phyloP scores from a whole-genome alignment of 495 filamentous ascomycete species.

The Aspergillus campestris region DNA sequence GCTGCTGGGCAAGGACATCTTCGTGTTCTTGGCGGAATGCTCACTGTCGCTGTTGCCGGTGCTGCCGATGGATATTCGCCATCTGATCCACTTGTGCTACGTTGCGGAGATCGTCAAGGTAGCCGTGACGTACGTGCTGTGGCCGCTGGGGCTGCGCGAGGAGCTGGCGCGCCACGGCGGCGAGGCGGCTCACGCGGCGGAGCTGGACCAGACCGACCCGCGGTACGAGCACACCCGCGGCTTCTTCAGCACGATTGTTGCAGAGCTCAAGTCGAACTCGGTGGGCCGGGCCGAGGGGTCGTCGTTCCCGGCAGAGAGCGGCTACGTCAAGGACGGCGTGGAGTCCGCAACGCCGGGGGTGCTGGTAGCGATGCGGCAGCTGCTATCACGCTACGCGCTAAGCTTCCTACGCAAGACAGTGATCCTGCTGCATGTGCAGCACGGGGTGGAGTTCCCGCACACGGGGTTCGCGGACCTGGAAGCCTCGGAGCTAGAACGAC shows the following conservation, averaged over 20 bases:
- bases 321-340: conserved; percentile 38
- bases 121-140: conserved; percentile 36
- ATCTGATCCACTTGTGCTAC: conserved; percentile 83
- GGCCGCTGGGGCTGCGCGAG: conserved; percentile 34
- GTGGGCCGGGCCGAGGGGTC: conserved; percentile 35
- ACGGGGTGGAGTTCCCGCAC: conserved; percentile 79
- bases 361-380: conserved; percentile 38
- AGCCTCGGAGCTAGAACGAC: conserved; percentile 70
- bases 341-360: conserved; percentile 30
- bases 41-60: conserved; percentile 63
- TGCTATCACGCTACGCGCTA: conserved; percentile 74
- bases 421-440: conserved; percentile 78
- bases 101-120: conserved; percentile 86
- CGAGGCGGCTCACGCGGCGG: conserved; percentile 21
- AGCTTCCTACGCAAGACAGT: conserved; percentile 79
- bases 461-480: conserved; percentile 57
- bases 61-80: conserved; percentile 65
- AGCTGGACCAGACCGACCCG: conserved; percentile 21
- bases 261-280: conserved; percentile 36
- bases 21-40: conserved; percentile 76
- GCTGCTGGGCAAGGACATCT: conserved; percentile 70
- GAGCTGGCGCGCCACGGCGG: conserved; percentile 27
- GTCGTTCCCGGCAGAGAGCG: conserved; percentile 33
- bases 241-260: conserved; percentile 36
- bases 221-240: conserved; percentile 23